Evolutionary conservation across 1,139 yeast genomes (phyloP).

Genomic region (Geotrichum australiense): DNA sequence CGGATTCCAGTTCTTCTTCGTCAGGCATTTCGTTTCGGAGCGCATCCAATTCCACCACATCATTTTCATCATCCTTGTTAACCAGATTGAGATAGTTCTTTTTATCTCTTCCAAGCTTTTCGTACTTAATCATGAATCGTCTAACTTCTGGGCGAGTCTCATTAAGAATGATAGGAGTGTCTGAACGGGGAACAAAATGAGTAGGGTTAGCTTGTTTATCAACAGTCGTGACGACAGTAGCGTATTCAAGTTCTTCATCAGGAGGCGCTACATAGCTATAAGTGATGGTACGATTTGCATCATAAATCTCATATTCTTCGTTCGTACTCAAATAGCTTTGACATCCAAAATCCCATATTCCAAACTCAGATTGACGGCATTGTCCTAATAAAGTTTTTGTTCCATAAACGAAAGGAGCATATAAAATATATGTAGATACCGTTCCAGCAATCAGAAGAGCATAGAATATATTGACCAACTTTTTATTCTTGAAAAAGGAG

Average conservation of each 20-base stretch:
- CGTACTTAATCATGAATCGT: conserved; percentile 18
- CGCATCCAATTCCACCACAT: conserved; percentile 14
- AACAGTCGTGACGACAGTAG: conserved; percentile 12
- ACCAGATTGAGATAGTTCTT: conserved; percentile 10
- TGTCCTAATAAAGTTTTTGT: conserved; percentile 19
- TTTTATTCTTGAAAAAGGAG: conserved; percentile 3
- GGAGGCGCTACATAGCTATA: conserved; percentile 15
- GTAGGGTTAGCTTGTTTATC: conserved; percentile 18
- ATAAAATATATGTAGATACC: conserved; percentile 15
- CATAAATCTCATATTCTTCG: conserved; percentile 18
- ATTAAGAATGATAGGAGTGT: conserved; percentile 11
- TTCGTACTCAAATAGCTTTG: conserved; percentile 17
- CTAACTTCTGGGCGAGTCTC: conserved; percentile 18
- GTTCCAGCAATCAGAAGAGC: conserved; percentile 14
- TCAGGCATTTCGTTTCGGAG: not conserved
- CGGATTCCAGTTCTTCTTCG: conserved; percentile 14
- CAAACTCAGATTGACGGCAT: conserved; percentile 24
- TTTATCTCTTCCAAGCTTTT: conserved; percentile 14
- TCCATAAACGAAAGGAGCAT: conserved; percentile 25
- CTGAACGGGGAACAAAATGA: conserved; percentile 4
- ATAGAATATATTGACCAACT: conserved; percentile 8
- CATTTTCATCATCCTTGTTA: conserved; percentile 10
- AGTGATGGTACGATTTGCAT: conserved; percentile 11
- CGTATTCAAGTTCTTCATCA: conserved; percentile 13
- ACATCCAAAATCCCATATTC: conserved; percentile 28